Base-by-base conservation (phyloP, 371 early-diverging fungal genomes). In the Mortierella sp. region DNA sequence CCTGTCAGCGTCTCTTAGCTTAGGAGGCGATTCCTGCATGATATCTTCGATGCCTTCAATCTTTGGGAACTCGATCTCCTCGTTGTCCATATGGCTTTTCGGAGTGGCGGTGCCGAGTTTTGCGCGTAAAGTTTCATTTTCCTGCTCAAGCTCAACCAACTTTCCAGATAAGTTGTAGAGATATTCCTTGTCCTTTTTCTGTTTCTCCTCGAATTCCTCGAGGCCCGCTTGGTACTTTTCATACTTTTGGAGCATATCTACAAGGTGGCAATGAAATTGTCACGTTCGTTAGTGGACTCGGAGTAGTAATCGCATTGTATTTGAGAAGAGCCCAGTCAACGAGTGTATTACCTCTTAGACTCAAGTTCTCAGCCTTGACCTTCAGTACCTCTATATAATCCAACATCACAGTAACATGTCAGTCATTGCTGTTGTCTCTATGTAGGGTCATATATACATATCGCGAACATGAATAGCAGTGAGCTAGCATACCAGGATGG, bases 21-120 rank as follows among this genome's bases (percentile, higher is more conserved):
- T 81, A 16, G 82, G 82, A 32, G 82, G 82, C 2, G 82, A 81
- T 21, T 81, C 82, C 28, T 75, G 76, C 82, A 81, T 76, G 22
- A 81, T 59, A 41, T 81, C 82, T 3, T 81, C 73, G 24, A 79
- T 71, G 9, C 74, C 74, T 28, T 74, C 80, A 28, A 70, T 64
- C 38, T 53, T 66, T 21, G 71, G 70, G 58, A 78, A 74, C 36
- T 80, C 81, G 4, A 71, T 32, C 6, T 81, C 82, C 28, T 76
- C 76, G 9, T 40, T n/a, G 16, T 70, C 71, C 21, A 53, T 63
- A 19, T 62, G 21, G 19, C 57, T 63, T 16, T 57, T 64, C 0
- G 74, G 79, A 4, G 74, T 79, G 22, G 61, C 60, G n/a, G 55
- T 47, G 41, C 74, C 80, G 2, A 69, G 70, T 36, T 61, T 72